Percentiles rank a stretch among this genome's conserved stretches.
Evolutionary conservation across 208 protist genomes (phyloP).

Genomic region (Vickermania ingenoplastis): DNA sequence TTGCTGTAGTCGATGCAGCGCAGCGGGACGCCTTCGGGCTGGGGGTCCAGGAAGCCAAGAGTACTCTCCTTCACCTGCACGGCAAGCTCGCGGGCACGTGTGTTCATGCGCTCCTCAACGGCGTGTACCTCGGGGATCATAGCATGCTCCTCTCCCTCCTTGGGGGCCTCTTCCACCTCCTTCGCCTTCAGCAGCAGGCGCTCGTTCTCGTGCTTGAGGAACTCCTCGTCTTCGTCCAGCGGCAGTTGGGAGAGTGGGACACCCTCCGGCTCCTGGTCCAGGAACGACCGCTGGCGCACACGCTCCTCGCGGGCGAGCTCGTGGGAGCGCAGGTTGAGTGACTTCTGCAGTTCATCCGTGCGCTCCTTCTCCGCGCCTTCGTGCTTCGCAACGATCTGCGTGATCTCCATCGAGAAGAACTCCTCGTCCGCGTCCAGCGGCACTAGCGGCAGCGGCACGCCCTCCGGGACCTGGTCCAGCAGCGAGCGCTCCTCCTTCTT

Average conservation of each 20-base stretch:
- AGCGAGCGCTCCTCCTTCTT: constrained; percentile 12
- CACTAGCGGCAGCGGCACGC: constrained; percentile 16
- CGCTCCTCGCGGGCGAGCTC: constrained; percentile 8
- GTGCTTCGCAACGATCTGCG: constrained; percentile 14
- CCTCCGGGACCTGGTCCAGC: constrained; percentile 28
- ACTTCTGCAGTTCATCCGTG: constrained; percentile 11
- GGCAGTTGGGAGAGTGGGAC: constrained; percentile 10
- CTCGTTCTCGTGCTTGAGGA: constrained; percentile 25
- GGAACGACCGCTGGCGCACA: constrained; percentile 11
- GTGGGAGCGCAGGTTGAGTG: constrained; percentile 4
- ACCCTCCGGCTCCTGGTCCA: constrained; percentile 10
- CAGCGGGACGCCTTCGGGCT: constrained; percentile 19
- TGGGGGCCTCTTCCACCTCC: no score
- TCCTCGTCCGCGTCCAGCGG: constrained; percentile 22
- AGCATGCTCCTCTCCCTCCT: no score
- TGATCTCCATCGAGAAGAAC: constrained; percentile 20
- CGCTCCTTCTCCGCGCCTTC: constrained; percentile 21
- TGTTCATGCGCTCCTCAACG: constrained; percentile 11
- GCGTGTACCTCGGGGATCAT: no score
- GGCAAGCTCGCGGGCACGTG: constrained; percentile 7
- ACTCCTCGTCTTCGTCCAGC: constrained; percentile 12
- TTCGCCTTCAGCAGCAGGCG: constrained; percentile 18
- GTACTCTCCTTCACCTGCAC: constrained; percentile 9
- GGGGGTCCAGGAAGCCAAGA: constrained; percentile 21
- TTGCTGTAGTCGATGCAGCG: constrained; percentile 12